Base-by-base conservation (phyloP, 352 stramenopile genomes). In the Thalassiosira oceanica region DNA sequence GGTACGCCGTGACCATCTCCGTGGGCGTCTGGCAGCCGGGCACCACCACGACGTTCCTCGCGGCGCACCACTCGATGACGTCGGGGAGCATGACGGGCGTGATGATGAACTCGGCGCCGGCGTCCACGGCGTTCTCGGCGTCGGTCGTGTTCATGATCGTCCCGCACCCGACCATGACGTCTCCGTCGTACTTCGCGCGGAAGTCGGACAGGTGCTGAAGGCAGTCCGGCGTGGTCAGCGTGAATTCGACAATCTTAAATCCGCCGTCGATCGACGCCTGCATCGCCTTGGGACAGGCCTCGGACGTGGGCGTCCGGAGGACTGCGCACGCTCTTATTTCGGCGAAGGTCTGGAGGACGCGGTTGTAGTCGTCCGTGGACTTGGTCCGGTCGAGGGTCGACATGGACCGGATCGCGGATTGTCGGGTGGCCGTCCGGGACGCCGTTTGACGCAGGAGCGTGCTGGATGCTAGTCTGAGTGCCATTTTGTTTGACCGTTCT, bases 161-260 rank as follows among this genome's bases (percentile, higher is more conserved):
- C 16, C 84, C 84, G 56, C 82, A 89, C 36, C 84, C 84, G 28
- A 91, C 68, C 81, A 89, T 91, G 35, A 91, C 82, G 31, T 88
- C 56, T 2, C 84, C 84, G 39, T 89, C 84, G 63, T 91, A 91
- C 61, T 88, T 88, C n/a, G 43, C 15, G 48, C 82, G 71, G 44
- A 88, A 91, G 42, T 83, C 64, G 24, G 65, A 45, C 37, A 91
- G 63, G 43, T 89, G 77, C 23, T 84, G 15, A 3, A 91, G 71
- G 35, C 72, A 86, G 36, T 88, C 68, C 35, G 84, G 84, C 28
- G 84, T 91, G 3, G 84, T 91, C 1, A 91, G 55, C 10, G 84
- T 91, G 45, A 91, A 91, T 66, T 91, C 84, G 6, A 71, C 65
- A 42, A 91, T 89, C 46, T 88, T 81, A 67, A 91, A 91, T 44